These are phyloP conservation scores for Leishmania tropica DNA, from an alignment of 208 protist genomes.

Conservation along the genomic window DNA sequence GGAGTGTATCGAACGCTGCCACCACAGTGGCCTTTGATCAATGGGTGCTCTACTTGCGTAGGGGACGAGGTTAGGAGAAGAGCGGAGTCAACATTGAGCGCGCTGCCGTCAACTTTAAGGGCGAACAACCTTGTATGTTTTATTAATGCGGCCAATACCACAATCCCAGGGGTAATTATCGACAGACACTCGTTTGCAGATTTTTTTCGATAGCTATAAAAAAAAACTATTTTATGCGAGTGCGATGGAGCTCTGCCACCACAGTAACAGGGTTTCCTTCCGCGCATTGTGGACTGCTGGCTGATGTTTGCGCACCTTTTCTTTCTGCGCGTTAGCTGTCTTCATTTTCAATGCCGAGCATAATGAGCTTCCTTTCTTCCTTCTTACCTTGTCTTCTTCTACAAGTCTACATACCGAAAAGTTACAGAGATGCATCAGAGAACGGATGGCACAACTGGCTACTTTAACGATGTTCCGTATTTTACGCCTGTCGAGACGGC, in stretches of 20 bases:
- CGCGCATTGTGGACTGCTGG: not conserved
- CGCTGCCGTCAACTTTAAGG: not conserved
- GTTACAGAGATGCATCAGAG: constrained; percentile 22
- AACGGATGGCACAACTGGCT: constrained; percentile 49
- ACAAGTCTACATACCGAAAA: not conserved
- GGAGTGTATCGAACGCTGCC: constrained; percentile 24
- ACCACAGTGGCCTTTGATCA: constrained; percentile 25
- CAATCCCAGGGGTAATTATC: constrained; percentile 33
- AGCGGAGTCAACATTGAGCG: constrained; percentile 3
- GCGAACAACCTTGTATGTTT: constrained; percentile 45
- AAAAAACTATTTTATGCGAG: constrained; percentile 9
- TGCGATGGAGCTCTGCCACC: not conserved
- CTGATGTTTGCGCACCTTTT: not conserved
- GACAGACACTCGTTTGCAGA: constrained; percentile 21
- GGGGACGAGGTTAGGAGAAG: not conserved
- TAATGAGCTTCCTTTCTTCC: not conserved
- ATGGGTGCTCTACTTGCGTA: constrained; percentile 6
- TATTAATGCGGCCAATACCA: constrained; percentile 39
- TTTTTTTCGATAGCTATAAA: constrained; percentile 8
- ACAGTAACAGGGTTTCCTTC: not conserved
- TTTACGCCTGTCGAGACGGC: constrained; percentile 63
- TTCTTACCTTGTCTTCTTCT: constrained; percentile 2
- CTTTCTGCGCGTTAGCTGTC: not conserved
- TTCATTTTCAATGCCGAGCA: not conserved
- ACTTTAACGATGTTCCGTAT: constrained; percentile 76